Evolutionary conservation across 768 basidiomycete genomes (phyloP).

Genomic region (Sporobolomyces roseus): DNA sequence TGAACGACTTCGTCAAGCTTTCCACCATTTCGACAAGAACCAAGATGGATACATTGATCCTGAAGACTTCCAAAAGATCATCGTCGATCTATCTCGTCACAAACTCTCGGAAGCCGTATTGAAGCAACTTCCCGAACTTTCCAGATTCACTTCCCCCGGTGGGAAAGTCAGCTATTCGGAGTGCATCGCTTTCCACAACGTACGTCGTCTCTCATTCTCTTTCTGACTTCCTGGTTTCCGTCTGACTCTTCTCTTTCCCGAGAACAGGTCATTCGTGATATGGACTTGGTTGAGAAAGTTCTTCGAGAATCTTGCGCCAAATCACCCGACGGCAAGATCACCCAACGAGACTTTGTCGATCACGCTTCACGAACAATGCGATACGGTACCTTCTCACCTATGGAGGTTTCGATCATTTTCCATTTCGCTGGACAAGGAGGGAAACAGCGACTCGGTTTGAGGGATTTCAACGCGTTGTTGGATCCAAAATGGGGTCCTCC

Average conservation of each 20-base stretch:
- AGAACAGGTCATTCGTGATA: constrained; percentile 59
- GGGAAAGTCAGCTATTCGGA: constrained; percentile 93
- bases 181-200: constrained; percentile 94
- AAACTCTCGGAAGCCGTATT: constrained; percentile 92
- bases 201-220: constrained; percentile 52
- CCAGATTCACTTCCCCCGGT: constrained; percentile 80
- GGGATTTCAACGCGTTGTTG: constrained; percentile 88
- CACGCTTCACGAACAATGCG: constrained; percentile 78
- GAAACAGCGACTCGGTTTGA: constrained; percentile 66
- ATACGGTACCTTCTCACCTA: constrained; percentile 91
- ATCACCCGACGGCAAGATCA: constrained; percentile 91
- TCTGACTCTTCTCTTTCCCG: too few relatives aligned
- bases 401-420: constrained; percentile 97
- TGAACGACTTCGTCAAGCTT: constrained; percentile 92
- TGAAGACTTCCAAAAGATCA: constrained; percentile 90
- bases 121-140: constrained; percentile 85
- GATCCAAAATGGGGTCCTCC: constrained; percentile 75
- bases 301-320: constrained; percentile 71
- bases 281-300: constrained; percentile 92
- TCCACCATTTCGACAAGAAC: constrained; percentile 80
- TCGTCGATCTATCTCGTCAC: constrained; percentile 88
- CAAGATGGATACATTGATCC: constrained; percentile 90
- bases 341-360: constrained; percentile 84
- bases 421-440: constrained; percentile 88
- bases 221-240: background rate